These are phyloP conservation scores for Hyaloraphidium curvatum DNA, from an alignment of 192 early-diverging fungal species.

Conservation along the genomic window DNA sequence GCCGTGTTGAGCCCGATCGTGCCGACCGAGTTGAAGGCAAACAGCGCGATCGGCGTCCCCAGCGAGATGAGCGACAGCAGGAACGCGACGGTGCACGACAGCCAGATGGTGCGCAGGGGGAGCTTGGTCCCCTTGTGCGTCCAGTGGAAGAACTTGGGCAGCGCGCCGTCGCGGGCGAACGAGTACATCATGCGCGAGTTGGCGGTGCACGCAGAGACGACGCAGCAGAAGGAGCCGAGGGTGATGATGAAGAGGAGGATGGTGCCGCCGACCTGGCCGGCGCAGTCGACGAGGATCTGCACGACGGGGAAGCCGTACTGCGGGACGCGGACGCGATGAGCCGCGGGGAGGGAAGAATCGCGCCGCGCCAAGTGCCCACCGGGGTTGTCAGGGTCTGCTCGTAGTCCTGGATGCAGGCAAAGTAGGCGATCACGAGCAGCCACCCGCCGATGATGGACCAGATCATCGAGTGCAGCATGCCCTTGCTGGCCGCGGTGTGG, in stretches of 20 bases:
- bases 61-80: too few species aligned
- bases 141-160: conserved; percentile 3
- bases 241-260: conserved; percentile 13
- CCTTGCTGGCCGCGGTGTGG: neutral
- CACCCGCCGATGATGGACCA: neutral
- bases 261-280: conserved; percentile 12
- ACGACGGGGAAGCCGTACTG: too few species aligned
- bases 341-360: too few species aligned
- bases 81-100: neutral
- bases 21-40: too few species aligned
- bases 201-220: neutral
- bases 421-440: too few species aligned
- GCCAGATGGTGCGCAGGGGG: neutral
- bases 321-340: too few species aligned
- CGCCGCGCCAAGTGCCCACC: too few species aligned
- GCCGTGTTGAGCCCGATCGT: too few species aligned
- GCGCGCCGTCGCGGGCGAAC: neutral
- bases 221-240: conserved; percentile 8
- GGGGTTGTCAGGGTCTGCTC: too few species aligned
- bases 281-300: neutral
- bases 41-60: too few species aligned
- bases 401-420: too few species aligned
- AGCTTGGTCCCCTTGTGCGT: neutral
- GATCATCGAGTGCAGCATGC: neutral
- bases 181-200: too few species aligned